Percentiles rank a stretch among this genome's conserved stretches.
Evolutionary conservation across 2,329 filamentous ascomycete genomes (phyloP).

Genomic region (Fusarium torulosum): DNA sequence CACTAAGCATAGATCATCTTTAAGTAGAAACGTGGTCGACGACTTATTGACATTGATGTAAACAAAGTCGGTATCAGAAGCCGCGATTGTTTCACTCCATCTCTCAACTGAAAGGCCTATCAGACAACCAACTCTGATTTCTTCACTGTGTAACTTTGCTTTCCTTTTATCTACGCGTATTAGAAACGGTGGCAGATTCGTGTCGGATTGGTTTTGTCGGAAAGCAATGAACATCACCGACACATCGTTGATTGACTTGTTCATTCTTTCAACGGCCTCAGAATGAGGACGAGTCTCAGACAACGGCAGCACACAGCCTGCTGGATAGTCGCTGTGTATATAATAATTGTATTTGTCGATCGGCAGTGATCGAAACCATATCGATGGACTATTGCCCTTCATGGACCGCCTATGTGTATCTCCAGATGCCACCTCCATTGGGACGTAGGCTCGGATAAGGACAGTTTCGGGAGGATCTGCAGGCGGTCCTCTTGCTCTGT

Average conservation of each 20-base stretch:
- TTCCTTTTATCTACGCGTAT: background rate
- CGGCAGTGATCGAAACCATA: slow-evolving; percentile 12
- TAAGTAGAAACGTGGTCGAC: background rate
- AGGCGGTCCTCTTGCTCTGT: slow-evolving; percentile 8
- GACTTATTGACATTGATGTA: background rate
- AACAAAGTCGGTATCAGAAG: background rate
- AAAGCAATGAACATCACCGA: background rate
- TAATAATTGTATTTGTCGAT: background rate
- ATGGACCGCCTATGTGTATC: background rate
- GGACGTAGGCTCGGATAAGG: slow-evolving; percentile 13
- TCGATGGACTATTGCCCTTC: background rate
- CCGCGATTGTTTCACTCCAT: background rate
- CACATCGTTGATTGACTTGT: background rate
- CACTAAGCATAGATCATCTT: background rate
- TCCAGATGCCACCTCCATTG: background rate
- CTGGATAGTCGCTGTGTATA: background rate
- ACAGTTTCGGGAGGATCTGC: slow-evolving; percentile 22
- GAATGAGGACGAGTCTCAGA: background rate
- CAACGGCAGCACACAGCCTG: background rate
- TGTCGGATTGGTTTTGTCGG: fast-evolving
- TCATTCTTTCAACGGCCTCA: background rate
- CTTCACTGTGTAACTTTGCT: background rate
- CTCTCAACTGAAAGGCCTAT: background rate
- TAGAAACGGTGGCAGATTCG: background rate
- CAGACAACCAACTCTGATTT: background rate